These are phyloP conservation scores for Prunus kanzakura DNA, from an alignment of 306 rosid genomes.

Conservation along the genomic window DNA sequence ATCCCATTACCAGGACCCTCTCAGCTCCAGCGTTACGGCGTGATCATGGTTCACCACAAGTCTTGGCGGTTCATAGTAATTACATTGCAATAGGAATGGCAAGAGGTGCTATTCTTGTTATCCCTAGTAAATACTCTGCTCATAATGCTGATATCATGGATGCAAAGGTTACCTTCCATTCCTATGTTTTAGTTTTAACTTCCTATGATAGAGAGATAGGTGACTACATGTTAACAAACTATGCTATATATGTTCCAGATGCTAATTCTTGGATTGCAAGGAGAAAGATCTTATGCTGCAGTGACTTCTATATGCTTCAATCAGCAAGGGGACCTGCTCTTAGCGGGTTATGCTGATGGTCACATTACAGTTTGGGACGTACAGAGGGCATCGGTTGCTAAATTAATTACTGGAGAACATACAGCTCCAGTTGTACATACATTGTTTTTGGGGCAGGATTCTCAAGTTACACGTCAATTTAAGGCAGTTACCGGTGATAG, in stretches of 20 bases:
- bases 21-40: slow-evolving; percentile 70
- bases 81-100: slow-evolving; percentile 91
- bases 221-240: background rate
- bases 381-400: slow-evolving; percentile 67
- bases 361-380: slow-evolving; percentile 90
- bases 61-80: slow-evolving; percentile 72
- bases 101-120: slow-evolving; percentile 67
- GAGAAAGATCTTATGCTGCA: slow-evolving; percentile 66
- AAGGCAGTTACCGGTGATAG: slow-evolving; percentile 93
- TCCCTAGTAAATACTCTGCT: slow-evolving; percentile 81
- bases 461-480: slow-evolving; percentile 87
- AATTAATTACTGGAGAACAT: slow-evolving; percentile 83
- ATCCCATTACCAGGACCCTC: slow-evolving; percentile 60
- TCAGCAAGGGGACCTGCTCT: slow-evolving; percentile 93
- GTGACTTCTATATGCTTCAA: slow-evolving; percentile 90
- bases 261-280: slow-evolving; percentile 79
- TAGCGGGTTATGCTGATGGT: slow-evolving; percentile 94
- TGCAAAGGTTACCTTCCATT: slow-evolving; percentile 56
- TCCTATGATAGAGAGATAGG: background rate
- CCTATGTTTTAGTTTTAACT: background rate
- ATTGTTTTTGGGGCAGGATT: slow-evolving; percentile 82
- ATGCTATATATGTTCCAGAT: slow-evolving; percentile 49
- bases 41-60: slow-evolving; percentile 89
- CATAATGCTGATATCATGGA: slow-evolving; percentile 72
- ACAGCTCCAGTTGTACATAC: slow-evolving; percentile 86